Evolutionary conservation across 305 asterid species (phyloP), one percentile per base, ranked within the genome.

Genomic region (Ilex paraguariensis): DNA sequence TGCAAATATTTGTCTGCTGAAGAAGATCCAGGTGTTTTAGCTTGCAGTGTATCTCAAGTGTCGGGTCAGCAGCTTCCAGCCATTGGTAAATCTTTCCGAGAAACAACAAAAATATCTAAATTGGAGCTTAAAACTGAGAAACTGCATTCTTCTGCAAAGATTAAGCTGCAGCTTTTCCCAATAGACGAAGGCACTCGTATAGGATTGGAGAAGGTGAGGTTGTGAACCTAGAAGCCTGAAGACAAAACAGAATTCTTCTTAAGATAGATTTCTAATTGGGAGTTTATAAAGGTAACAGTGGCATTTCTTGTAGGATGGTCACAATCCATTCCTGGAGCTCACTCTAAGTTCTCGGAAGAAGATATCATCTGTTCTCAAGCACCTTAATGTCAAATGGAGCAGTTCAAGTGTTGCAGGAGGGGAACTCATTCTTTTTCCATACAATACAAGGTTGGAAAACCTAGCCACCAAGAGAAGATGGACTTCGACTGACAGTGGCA

Each of bases 151-250:
- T 75, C 82, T 70, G 62, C 73, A 70, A 91, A 84, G 86, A 65
- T 88, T 69, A 88, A 79, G 75, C 74, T 91, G 79, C 98, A 88
- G 75, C 95, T 91, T 69, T 88, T 87, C 76, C 98, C 98, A 31
- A 58, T 88, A 61, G 74, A 77, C 63, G 85, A 77, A 66, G 64
- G 62, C 13, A 83, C 74, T 39, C 91, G 87, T 44, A 61, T 70
- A 68, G 79, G 77, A 69, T 61, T 91, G 73, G 96, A 88, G 74
- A 84, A 83, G 91, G 98, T 87, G 75, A 57, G 40, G 55, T 39
- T 7, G 55, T 61, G 39, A 51, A 45, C 12, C 31, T 15, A 11
- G 62, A 64, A n/a, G 65, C 67, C 31, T 61, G 49, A 55, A 36
- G 42, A 54, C 31, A 21, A 33, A 46, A 4, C 39, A 13, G 68